Base-by-base conservation (phyloP, 2,329 filamentous ascomycete genomes). In the Orbilia quercus region DNA sequence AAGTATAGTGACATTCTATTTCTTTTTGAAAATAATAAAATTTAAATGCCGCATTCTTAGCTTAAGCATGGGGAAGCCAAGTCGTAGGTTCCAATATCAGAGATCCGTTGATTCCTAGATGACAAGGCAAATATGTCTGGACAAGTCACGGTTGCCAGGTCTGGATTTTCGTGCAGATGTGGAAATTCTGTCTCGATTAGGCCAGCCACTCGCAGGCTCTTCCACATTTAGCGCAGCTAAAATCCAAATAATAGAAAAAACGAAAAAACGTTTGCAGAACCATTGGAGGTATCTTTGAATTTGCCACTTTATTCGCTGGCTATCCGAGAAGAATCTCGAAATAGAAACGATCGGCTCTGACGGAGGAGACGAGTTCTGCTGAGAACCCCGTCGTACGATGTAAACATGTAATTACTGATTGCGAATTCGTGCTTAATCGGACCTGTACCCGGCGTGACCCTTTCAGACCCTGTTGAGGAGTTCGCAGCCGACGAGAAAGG, bases 231-330 rank as follows among this genome's bases (percentile, higher is more conserved):
- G 69, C 69, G 69, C 69, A 73, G 47, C 38, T 18, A 73, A 73
- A 66, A 55, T 42, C 38, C 20, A 9, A 9, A n/a, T n/a, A n/a
- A n/a, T n/a, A n/a, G n/a, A n/a, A n/a, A n/a, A n/a, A 31, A 9
- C 28, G 28, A 31, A 31, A 51, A 53, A 60, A 53, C 38, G 66
- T 50, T 71, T 62, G 66, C 58, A 58, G 58, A 51, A 14, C 11
- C 23, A 16, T 53, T 12, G 16, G 11, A 31, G 28, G 28, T 9
- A 31, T 51, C 53, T 63, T 18, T 28, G n/a, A 25, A 11, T 72
- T 72, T 73, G 69, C 69, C 69, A 73, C 69, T 66, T 7, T 57
- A 73, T 73, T 53, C 53, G 69, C 54, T 73, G 69, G 53, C 53
- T 59, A 42, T 25, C 63, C 69, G 60, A 73, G 60, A 73, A 54